These are phyloP conservation scores for Penicillium brevicompactum DNA, from an alignment of 2,329 filamentous ascomycete species.

Conservation along the genomic window DNA sequence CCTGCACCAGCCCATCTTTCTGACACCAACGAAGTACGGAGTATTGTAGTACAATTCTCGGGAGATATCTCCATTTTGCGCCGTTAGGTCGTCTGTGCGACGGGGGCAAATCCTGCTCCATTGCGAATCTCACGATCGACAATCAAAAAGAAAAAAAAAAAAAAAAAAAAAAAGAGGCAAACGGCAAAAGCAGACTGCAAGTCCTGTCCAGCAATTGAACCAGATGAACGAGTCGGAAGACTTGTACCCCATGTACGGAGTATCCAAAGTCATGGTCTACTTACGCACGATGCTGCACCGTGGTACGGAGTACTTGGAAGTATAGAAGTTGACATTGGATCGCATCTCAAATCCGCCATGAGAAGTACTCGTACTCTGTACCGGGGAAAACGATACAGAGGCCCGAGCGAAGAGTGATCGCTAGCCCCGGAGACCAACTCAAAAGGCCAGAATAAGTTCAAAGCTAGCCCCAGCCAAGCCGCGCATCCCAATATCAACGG, in stretches of 20 bases:
- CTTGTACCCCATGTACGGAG: too few relatives aligned
- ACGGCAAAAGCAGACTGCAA: not conserved
- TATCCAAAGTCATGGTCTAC: too few relatives aligned
- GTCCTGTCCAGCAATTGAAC: not conserved
- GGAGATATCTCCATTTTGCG: not conserved
- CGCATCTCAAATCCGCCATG: not conserved
- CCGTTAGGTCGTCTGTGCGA: not conserved
- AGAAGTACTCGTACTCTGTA: too few relatives aligned
- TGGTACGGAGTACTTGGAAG: too few relatives aligned
- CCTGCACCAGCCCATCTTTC: not conserved
- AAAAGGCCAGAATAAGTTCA: not conserved
- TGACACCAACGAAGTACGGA: not conserved
- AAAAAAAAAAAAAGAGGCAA: not conserved
- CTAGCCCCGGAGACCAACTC: not conserved
- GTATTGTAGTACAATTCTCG: not conserved
- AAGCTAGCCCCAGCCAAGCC: not conserved
- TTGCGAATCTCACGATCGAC: conserved; percentile 1
- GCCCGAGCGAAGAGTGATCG: not conserved
- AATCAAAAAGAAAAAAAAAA: not conserved
- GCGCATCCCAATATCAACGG: conserved; percentile 6
- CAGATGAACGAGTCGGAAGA: not conserved
- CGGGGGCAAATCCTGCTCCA: not conserved
- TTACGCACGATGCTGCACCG: too few relatives aligned
- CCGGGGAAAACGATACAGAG: not conserved
- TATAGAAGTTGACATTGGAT: too few relatives aligned